Evolutionary conservation across 495 filamentous ascomycete species (phyloP), one percentile per base, ranked within the genome.

Genomic region (Penicillium cataractarum): DNA sequence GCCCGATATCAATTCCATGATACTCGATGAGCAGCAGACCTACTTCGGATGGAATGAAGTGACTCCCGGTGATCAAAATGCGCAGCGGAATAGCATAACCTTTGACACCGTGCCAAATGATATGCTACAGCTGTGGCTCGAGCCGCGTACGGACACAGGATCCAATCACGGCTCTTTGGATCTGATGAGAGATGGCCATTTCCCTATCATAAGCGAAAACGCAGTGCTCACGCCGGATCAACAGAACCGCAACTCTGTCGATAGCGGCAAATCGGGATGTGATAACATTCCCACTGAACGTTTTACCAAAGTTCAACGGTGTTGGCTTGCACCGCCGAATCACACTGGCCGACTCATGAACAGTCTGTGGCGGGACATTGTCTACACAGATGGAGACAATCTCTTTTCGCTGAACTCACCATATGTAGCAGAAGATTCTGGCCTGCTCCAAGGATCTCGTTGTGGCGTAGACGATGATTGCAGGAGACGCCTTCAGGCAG

Each of bases 401-500:
- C 65, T 83, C 6, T 82, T 83, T 57, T 77, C 77, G 1, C 49
- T 75, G 0, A 67, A 71, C 15, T 65, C 71, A 17, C 58, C 60
- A n/a, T 65, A 64, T 5, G 46, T 58, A 31, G 65, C 63, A 57
- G 67, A 35, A 31, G 71, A 71, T 37, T 51, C 65, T 12, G 66
- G 65, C 22, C 56, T 70, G 2, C 65, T 65, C 53, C 76, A 76
- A 51, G 79, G 74, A 48, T 82, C 78, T 19, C 61, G 81, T 24
- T 80, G 78, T 64, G 80, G 81, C 10, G 54, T 84, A 10, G 78
- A 84, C 59, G 80, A 83, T 48, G 77, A 82, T 44, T 83, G 81
- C 60, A 69, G 78, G 58, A 73, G 76, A 51, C 73, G 76, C 8
- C 71, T 84, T 0, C 77, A 81, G 54, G 68, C 69, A 15, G 70